These are phyloP conservation scores for Taiozyma sp. DNA, from an alignment of 1,139 yeast genomes.

Conservation along the genomic window DNA sequence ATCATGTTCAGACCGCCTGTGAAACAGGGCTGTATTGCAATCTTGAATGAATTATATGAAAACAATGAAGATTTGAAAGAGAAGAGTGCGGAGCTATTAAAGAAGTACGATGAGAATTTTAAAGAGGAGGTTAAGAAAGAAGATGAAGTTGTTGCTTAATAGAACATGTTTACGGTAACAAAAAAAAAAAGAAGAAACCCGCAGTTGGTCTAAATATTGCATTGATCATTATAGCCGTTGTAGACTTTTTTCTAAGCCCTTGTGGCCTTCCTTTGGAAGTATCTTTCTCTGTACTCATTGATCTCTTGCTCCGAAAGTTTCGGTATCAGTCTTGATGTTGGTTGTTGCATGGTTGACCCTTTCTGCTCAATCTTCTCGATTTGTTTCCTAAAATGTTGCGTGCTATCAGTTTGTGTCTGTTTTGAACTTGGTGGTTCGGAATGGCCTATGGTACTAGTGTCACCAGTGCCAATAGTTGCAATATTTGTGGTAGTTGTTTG, in stretches of 20 bases:
- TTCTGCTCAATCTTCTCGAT: background rate
- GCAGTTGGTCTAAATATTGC: background rate
- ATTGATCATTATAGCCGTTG: background rate
- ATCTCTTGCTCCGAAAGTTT: conserved; percentile 9
- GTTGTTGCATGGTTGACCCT: background rate
- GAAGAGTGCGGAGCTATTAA: conserved; percentile 41
- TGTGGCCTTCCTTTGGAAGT: conserved; percentile 7
- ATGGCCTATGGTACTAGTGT: background rate
- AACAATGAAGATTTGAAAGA: conserved; percentile 50
- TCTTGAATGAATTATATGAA: conserved; percentile 53
- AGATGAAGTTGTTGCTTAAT: background rate
- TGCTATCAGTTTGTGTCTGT: background rate
- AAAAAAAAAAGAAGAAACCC: no score
- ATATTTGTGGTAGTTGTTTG: background rate
- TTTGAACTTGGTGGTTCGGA: background rate
- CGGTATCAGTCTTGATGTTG: conserved; percentile 15
- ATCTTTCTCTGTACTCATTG: conserved; percentile 10
- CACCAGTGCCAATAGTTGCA: background rate
- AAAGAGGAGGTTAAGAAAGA: conserved; percentile 1
- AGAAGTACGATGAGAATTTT: conserved; percentile 15
- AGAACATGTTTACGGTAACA: no score
- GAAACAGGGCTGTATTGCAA: conserved; percentile 56
- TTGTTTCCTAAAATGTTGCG: background rate
- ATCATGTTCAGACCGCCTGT: conserved; percentile 91
- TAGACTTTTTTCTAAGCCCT: background rate